Base-by-base conservation (phyloP, 768 basidiomycete genomes). In the Leccinum boreale region DNA sequence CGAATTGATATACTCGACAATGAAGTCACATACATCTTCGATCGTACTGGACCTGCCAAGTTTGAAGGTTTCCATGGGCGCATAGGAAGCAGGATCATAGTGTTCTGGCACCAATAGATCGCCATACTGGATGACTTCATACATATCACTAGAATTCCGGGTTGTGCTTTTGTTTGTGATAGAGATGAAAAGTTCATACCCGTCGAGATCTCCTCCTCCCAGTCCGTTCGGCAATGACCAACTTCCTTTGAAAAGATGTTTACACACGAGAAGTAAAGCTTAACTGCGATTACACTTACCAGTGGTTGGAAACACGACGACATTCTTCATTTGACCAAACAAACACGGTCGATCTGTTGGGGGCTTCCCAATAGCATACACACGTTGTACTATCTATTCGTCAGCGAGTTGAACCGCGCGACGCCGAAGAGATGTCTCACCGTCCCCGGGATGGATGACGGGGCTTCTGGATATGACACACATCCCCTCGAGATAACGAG, bases 1-100 rank as follows among this genome's bases (percentile, higher is more conserved):
- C 0, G 90, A 90, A 60, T 89, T 81, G 67, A 94, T 90, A 55
- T 92, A 94, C 63, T 93, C 85, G 14, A 91, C 84, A 23, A 94
- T 75, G 63, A 94, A 93, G 56, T 93, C 78, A 59, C 87, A 89
- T 14, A 93, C 84, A 62, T 92, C 89, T 1, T 85, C 76, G 5
- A 90, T 80, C 0, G 78, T 83, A 55, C 83, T 82, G 8, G 81
- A 77, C 17, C 79, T 73, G 12, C 63, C 64, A 21, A 86, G 70
- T 4, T 67, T 71, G 46, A 70, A 73, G 1, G 80, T 71, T 0
- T 61, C 62, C 8, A 70, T 73, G 3, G 78, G 46, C 2, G 70
- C 58, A 62, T 92, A 90, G 3, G 72, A 65, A 10, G 84, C 85
- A 17, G 89, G 77, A 0, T 72, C 65, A n/a, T 79, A 74, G 45